Evolutionary conservation across 345 rosid genomes (phyloP).

Genomic region (Jatropha curcas): DNA sequence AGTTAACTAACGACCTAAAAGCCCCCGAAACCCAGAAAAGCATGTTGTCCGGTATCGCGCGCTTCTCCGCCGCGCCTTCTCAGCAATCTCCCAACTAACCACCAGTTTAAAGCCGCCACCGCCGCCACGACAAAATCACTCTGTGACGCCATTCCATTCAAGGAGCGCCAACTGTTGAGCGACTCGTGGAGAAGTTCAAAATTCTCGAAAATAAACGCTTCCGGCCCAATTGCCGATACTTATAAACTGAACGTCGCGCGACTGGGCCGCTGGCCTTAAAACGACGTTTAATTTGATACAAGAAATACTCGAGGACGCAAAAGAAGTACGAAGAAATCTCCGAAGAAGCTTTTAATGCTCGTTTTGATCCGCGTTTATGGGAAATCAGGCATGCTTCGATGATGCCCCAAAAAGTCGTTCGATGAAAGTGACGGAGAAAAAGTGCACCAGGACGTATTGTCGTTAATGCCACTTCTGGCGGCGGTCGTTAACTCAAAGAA

Average conservation of each 20-base stretch:
- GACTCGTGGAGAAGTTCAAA: conserved; percentile 66
- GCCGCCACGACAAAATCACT: conserved; percentile 17
- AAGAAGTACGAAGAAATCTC: conserved; percentile 57
- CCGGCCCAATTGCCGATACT: conserved; percentile 47
- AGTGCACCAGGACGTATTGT: conserved; percentile 55
- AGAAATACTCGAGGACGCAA: conserved; percentile 68
- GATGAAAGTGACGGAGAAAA: conserved; percentile 65
- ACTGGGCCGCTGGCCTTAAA: conserved; percentile 50
- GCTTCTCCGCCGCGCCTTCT: conserved; percentile 17
- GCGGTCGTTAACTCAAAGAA: conserved; percentile 39
- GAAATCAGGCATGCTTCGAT: conserved; percentile 54
- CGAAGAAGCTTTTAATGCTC: conserved; percentile 62
- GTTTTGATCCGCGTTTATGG: conserved; percentile 56
- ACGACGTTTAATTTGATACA: conserved; percentile 45
- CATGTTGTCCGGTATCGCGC: neutral
- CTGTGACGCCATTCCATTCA: conserved; percentile 31
- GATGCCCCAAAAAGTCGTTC: conserved; percentile 67
- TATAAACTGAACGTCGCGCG: conserved; percentile 61
- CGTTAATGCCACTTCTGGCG: conserved; percentile 67
- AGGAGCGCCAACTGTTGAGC: conserved; percentile 64
- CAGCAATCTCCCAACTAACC: neutral
- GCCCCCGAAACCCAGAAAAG: neutral
- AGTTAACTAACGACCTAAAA: too few species aligned
- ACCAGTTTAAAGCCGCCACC: conserved; percentile 1
- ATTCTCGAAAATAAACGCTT: conserved; percentile 43